Conservation (phyloP, 805 yeast genomes). For the Candida saitoana region DNA sequence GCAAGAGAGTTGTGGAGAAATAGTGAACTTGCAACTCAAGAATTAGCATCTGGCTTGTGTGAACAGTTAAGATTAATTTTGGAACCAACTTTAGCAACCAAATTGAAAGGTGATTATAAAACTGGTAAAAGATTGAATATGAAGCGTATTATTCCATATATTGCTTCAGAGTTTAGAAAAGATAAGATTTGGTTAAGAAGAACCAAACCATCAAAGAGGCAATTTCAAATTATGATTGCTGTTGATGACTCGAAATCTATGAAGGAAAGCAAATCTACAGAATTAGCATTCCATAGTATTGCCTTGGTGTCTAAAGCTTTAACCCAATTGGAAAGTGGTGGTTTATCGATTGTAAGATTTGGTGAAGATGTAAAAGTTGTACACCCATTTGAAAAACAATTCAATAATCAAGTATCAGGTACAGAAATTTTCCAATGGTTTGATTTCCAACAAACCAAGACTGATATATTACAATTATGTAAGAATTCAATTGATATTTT, state of each 20-base stretch:
- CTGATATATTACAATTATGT: slow-evolving; percentile 77
- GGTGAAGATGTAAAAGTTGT: slow-evolving; percentile 82
- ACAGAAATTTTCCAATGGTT: slow-evolving; percentile 82
- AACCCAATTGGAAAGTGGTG: slow-evolving; percentile 92
- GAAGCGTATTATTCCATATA: slow-evolving; percentile 96
- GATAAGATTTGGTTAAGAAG: slow-evolving; percentile 98
- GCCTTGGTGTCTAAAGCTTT: slow-evolving; percentile 91
- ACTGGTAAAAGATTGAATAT: slow-evolving; percentile 95
- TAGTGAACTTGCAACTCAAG: slow-evolving; percentile 83
- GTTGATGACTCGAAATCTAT: slow-evolving; percentile 96
- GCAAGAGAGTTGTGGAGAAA: slow-evolving; percentile 78
- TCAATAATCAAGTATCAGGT: slow-evolving; percentile 73
- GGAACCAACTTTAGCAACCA: slow-evolving; percentile 96
- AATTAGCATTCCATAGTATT: slow-evolving; percentile 89
- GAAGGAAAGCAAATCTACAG: slow-evolving; percentile 89
- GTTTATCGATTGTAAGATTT: slow-evolving; percentile 81
- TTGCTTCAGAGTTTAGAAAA: slow-evolving; percentile 94
- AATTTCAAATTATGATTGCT: slow-evolving; percentile 95
- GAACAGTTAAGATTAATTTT: slow-evolving; percentile 90
- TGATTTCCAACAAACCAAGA: slow-evolving; percentile 81
- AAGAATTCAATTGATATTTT: slow-evolving; percentile 69
- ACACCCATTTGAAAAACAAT: slow-evolving; percentile 85
- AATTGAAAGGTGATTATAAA: slow-evolving; percentile 90
- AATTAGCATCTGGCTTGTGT: slow-evolving; percentile 78
- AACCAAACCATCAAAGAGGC: slow-evolving; percentile 95